Percentiles rank a stretch among this genome's conserved stretches.
Evolutionary conservation across 169 alveolate genomes (phyloP).

Genomic region (Theileria equi): DNA sequence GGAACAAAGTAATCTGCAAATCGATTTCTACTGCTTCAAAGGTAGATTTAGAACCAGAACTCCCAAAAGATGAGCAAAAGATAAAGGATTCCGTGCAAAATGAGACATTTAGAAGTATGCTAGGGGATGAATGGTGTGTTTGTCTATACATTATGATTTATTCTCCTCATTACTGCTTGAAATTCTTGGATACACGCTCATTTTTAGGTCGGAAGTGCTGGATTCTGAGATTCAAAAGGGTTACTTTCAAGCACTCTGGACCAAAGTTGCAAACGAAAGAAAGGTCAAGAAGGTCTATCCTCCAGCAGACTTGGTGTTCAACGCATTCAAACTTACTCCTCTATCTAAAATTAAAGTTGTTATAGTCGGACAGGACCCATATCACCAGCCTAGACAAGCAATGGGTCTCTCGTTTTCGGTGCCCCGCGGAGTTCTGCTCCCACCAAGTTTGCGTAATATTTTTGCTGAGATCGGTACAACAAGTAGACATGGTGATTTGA

Average conservation of each 20-base stretch:
- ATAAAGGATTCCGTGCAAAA: neutral
- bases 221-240: constrained; percentile 69
- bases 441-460: constrained; percentile 96
- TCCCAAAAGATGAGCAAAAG: neutral
- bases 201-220: constrained; percentile 71
- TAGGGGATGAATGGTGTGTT: constrained; percentile 53
- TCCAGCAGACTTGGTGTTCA: constrained; percentile 81
- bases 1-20: neutral
- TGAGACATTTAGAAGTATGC: neutral
- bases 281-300: constrained; percentile 76
- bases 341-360: constrained; percentile 90
- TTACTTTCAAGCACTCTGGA: constrained; percentile 73
- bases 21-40: neutral
- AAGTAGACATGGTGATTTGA: constrained; percentile 94
- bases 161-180: constrained; percentile 2
- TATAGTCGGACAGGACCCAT: constrained; percentile 98
- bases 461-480: constrained; percentile 86
- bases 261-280: constrained; percentile 69
- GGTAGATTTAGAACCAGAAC: constrained; percentile 3
- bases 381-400: constrained; percentile 95
- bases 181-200: constrained; percentile 26
- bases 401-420: constrained; percentile 97
- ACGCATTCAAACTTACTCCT: constrained; percentile 83
- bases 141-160: constrained; percentile 6
- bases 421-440: constrained; percentile 88